Evolutionary conservation across 306 rosid genomes (phyloP).

Genomic region (Cicer chorassanicum): DNA sequence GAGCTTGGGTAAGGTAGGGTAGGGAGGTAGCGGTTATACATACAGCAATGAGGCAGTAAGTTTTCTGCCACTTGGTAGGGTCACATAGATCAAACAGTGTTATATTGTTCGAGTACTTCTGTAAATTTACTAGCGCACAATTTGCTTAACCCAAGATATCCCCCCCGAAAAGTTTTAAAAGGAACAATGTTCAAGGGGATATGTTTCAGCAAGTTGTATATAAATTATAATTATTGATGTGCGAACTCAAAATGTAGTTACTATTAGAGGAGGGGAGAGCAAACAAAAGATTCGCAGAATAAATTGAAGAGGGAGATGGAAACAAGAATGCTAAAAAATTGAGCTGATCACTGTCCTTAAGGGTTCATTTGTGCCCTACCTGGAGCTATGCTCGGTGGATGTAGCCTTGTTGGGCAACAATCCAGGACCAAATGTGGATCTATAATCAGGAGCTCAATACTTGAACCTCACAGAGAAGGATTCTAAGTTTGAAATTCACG

Average conservation of each 20-base stretch:
- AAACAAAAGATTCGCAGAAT: slow-evolving; percentile 9
- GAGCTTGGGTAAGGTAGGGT: not conserved
- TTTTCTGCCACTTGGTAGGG: slow-evolving; percentile 1
- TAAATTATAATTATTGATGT: slow-evolving; percentile 1
- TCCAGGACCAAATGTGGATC: not conserved
- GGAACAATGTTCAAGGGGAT: slow-evolving; percentile 11
- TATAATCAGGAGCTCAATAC: not conserved
- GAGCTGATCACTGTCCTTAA: not conserved
- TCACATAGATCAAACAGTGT: slow-evolving; percentile 11
- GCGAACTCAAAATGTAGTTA: slow-evolving; percentile 7
- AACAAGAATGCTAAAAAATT: not conserved
- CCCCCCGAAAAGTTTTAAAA: not conserved
- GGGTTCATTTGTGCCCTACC: not conserved
- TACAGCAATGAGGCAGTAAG: not conserved
- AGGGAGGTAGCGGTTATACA: slow-evolving; percentile 1
- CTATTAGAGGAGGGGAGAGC: slow-evolving; percentile 3
- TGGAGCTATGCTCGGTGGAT: not conserved
- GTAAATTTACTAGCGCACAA: not conserved
- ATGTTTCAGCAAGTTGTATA: not conserved
- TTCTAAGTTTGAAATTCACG: not conserved
- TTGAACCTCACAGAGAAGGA: not conserved
- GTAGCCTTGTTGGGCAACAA: not conserved
- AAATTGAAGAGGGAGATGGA: slow-evolving; percentile 1
- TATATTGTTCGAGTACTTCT: slow-evolving; percentile 12
- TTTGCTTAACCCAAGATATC: slow-evolving; percentile 25